phyloP scores from a whole-genome alignment of 1,284 basidiomycete species.

The Irpex sp. region DNA sequence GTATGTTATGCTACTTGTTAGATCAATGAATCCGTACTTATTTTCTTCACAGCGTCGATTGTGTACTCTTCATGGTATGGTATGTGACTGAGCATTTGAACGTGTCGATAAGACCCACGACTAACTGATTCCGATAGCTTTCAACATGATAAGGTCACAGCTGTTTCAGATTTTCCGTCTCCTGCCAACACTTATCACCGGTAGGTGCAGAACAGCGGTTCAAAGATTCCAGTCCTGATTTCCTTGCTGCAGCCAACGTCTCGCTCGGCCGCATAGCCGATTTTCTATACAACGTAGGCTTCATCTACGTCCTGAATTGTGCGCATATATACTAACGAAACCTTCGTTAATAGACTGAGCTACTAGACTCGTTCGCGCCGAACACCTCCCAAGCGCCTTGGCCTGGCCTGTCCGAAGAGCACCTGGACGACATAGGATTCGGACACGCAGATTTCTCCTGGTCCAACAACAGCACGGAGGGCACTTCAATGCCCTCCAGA shows the following conservation, averaged over 20 bases:
- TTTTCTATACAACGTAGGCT: constrained; percentile 40
- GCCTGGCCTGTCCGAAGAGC: constrained; percentile 11
- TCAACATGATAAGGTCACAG: constrained; percentile 30
- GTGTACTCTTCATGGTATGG: constrained; percentile 42
- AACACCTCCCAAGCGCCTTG: constrained; percentile 3
- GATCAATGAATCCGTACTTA: background rate
- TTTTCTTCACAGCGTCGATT: constrained; percentile 25
- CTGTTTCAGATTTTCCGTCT: constrained; percentile 30
- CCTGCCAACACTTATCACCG: constrained; percentile 32
- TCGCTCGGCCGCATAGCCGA: constrained; percentile 46
- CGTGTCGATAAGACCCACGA: background rate
- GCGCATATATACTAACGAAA: constrained; percentile 6
- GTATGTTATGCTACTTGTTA: constrained; percentile 12
- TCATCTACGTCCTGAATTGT: constrained; percentile 9
- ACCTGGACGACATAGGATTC: constrained; percentile 36
- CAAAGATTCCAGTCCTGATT: constrained; percentile 22
- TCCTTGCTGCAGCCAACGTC: constrained; percentile 34
- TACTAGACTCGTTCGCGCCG: constrained; percentile 43
- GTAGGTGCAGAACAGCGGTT: constrained; percentile 20
- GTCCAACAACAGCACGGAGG: constrained; percentile 28
- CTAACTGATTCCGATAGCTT: constrained; percentile 17
- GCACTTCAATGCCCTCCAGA: constrained; percentile 30
- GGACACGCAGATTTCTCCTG: constrained; percentile 38
- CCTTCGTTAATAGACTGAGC: constrained; percentile 35
- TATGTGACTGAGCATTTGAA: constrained; percentile 6